Conservation (phyloP, 2,329 filamentous ascomycete species). For the Neonectria faginata region DNA sequence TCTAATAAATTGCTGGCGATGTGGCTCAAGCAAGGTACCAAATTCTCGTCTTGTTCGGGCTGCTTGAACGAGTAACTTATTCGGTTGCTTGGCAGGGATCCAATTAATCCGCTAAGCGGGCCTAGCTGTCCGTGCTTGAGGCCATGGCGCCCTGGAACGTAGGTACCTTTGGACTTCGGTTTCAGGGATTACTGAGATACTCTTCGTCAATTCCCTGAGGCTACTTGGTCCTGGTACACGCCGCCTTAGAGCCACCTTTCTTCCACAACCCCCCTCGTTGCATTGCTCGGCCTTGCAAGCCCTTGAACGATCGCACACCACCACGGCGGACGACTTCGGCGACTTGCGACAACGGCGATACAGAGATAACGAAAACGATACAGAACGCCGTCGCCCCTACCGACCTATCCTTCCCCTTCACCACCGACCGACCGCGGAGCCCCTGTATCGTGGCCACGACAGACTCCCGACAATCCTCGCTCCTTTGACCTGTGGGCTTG, state of each 20-base stretch:
- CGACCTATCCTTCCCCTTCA: constrained; percentile 5
- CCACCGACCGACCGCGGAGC: constrained; percentile 6
- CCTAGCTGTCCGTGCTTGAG: constrained; percentile 21
- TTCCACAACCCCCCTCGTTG: constrained; percentile 28
- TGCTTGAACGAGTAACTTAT: not conserved
- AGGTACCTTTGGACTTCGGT: constrained; percentile 23
- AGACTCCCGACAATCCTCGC: constrained; percentile 17
- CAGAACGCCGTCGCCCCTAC: constrained; percentile 2
- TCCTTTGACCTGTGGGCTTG: constrained; percentile 14
- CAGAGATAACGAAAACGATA: not conserved
- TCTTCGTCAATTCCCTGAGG: constrained; percentile 36
- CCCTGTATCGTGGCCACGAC: constrained; percentile 10
- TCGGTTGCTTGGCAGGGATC: constrained; percentile 17
- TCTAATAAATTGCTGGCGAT: too few relatives aligned
- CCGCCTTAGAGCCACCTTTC: constrained; percentile 36
- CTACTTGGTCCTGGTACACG: constrained; percentile 29
- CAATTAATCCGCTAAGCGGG: constrained; percentile 36
- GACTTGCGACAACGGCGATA: not conserved
- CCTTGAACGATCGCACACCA: constrained; percentile 7
- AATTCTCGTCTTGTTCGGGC: constrained; percentile 10
- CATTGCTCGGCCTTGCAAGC: constrained; percentile 7
- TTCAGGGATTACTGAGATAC: constrained; percentile 21
- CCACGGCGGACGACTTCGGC: constrained; percentile 15
- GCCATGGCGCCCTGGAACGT: constrained; percentile 36
- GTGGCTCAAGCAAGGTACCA: not conserved